Evolutionary conservation across 2,329 filamentous ascomycete species (phyloP), one percentile per base, ranked within the genome.

Genomic region (Akanthomyces uredinophilus): DNA sequence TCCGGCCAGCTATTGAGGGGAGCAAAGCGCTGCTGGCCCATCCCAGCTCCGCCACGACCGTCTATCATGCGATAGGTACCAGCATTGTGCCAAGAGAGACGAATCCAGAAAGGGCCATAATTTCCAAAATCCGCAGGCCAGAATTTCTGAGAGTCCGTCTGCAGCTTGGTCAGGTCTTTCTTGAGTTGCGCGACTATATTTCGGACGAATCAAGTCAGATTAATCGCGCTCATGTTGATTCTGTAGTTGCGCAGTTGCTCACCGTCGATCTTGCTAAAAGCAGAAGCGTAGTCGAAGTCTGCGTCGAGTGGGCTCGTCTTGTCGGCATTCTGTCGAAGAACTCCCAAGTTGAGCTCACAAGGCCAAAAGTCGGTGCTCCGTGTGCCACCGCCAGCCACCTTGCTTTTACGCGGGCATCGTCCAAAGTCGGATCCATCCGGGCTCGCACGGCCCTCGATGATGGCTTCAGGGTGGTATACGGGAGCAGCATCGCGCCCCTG

Each of bases 51-150:
- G 61, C 90, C 90, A 64, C 89, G 88, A 39, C 90, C 89, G 68
- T 92, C 90, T 58, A 81, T 81, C 71, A 89, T 85, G 69, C 90
- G 88, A 78, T 63, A 92, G 53, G 89, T 93, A 63, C 90, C 90
- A 24, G 90, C 85, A 67, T 86, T 87, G 80, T 92, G 90, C 90
- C 90, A 93, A 64, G 89, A 87, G 86, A 92, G 87, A 62, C 90
- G 88, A 71, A 93, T 81, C 74, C 92, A 92, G 32, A 92, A 82
- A 73, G 89, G 89, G 66, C 89, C 89, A 68, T 92, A 93, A 80
- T 92, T 88, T 60, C 89, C 89, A 70, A 89, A 91, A 72, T 93
- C 90, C 32, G 90, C 90, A 0, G 90, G 90, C 90, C 90, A 93
- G 84, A 84, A 92, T 44, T 90, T 86, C 76, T 92, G 86, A 1